Evolutionary conservation across 1,139 yeast species (phyloP).

Genomic region (Saccharomyces pastorianus): DNA sequence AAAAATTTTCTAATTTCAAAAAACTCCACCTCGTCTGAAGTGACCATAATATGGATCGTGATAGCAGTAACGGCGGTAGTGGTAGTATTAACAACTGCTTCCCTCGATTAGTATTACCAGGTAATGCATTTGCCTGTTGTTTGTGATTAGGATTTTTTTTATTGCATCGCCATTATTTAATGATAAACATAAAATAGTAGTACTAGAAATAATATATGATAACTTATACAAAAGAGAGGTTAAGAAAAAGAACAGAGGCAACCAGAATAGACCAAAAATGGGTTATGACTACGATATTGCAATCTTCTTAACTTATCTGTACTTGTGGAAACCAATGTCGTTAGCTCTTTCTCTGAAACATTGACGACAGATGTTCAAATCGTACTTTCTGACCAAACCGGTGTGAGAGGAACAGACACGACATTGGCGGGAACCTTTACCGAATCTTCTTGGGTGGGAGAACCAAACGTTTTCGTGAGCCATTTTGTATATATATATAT

Average conservation of each 20-base stretch:
- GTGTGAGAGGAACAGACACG: conserved; percentile 98
- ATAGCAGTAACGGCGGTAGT: no score
- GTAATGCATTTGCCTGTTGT: no score
- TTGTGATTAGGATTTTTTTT: not conserved
- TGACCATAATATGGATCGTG: not conserved
- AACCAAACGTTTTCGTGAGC: conserved; percentile 99
- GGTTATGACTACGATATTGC: not conserved
- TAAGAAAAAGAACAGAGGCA: not conserved
- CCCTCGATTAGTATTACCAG: not conserved
- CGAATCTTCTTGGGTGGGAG: conserved; percentile 99
- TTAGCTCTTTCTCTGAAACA: conserved; percentile 99
- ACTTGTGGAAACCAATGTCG: conserved; percentile 99
- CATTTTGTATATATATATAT: conserved; percentile 41
- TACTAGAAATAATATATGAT: not conserved
- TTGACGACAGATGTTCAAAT: conserved; percentile 99
- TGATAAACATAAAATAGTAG: not conserved
- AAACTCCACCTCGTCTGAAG: not conserved
- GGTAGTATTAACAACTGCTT: no score
- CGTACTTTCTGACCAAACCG: conserved; percentile 99
- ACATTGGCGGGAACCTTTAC: conserved; percentile 99
- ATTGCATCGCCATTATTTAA: not conserved
- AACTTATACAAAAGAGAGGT: not conserved
- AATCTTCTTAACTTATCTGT: conserved; percentile 55
- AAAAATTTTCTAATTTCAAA: conserved; percentile 2
- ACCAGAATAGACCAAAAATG: conserved; percentile 1